These are phyloP conservation scores for Cutaneotrichosporon sp. DNA, from an alignment of 1,284 basidiomycete species.

Conservation along the genomic window DNA sequence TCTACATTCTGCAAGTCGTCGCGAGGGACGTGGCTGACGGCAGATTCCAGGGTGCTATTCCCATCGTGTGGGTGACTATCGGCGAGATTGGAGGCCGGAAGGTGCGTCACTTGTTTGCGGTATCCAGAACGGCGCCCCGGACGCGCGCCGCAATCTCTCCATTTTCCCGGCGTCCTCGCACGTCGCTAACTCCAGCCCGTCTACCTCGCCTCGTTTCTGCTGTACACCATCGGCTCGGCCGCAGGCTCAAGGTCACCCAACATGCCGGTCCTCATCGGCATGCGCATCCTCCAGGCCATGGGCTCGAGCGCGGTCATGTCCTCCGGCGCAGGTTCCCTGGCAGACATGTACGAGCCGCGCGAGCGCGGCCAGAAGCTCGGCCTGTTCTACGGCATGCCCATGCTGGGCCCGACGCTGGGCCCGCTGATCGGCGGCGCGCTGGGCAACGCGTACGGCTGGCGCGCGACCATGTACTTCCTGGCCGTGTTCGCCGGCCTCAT, in stretches of 20 bases:
- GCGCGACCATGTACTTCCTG: slow-evolving; percentile 75
- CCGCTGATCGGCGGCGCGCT: slow-evolving; percentile 66
- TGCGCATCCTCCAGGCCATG: slow-evolving; percentile 41
- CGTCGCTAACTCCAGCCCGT: slow-evolving; percentile 52
- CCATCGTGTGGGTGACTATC: slow-evolving; percentile 39
- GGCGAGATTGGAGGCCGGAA: slow-evolving; percentile 77
- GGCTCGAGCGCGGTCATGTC: slow-evolving; percentile 71
- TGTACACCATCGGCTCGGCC: slow-evolving; percentile 62
- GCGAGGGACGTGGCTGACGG: neutral
- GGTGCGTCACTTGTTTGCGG: slow-evolving; percentile 48
- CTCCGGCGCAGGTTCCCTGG: slow-evolving; percentile 71
- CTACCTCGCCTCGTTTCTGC: slow-evolving; percentile 58
- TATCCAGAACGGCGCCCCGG: too few relatives aligned
- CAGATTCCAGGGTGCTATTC: slow-evolving; percentile 43
- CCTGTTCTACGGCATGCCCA: slow-evolving; percentile 43
- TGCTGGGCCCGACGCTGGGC: slow-evolving; percentile 60
- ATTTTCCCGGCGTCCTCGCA: neutral
- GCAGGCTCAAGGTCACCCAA: slow-evolving; percentile 59
- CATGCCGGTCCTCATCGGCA: slow-evolving; percentile 63
- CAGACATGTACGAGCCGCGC: slow-evolving; percentile 70
- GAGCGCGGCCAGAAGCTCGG: slow-evolving; percentile 66
- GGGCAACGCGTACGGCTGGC: slow-evolving; percentile 63
- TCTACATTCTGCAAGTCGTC: slow-evolving; percentile 61
- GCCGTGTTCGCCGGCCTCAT: slow-evolving; percentile 59
- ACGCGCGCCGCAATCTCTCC: neutral